Percentiles rank a stretch among this genome's conserved stretches.
Conservation (phyloP, 768 basidiomycete genomes). For the Suillus paluster region DNA sequence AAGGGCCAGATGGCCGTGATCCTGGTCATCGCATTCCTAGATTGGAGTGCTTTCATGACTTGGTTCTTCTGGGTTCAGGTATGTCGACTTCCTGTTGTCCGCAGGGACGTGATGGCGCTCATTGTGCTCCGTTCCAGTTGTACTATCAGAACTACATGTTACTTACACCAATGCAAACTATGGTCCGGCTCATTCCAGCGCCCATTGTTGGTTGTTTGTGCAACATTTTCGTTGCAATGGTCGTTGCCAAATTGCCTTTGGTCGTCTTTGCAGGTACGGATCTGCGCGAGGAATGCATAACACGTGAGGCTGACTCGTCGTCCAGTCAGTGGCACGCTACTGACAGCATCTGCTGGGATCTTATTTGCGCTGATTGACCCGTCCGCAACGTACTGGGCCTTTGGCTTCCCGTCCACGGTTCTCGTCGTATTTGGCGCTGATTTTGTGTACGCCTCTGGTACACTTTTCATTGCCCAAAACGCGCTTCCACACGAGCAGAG, state of each 20-base stretch:
- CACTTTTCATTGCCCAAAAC: constrained; percentile 69
- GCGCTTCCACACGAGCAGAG: constrained; percentile 72
- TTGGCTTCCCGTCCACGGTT: too few species aligned
- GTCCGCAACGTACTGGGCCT: too few species aligned
- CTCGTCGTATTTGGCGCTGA: too few species aligned
- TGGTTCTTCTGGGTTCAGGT: constrained; percentile 59
- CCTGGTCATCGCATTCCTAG: constrained; percentile 62
- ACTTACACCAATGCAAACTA: constrained; percentile 60
- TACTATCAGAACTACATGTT: constrained; percentile 72
- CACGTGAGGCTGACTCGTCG: too few species aligned
- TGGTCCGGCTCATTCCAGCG: constrained; percentile 74
- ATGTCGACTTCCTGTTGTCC: not conserved
- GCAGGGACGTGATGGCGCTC: not conserved
- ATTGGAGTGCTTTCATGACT: constrained; percentile 59
- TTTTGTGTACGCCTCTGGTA: too few species aligned
- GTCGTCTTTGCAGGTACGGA: too few species aligned
- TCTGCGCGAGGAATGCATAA: too few species aligned
- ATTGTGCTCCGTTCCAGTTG: constrained; percentile 41
- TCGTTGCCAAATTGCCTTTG: too few species aligned
- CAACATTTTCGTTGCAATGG: too few species aligned
- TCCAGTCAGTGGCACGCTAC: too few species aligned
- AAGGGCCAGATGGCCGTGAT: constrained; percentile 65
- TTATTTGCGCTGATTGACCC: too few species aligned
- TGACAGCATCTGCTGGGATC: too few species aligned
- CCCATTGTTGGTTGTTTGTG: constrained; percentile 67